These are phyloP conservation scores for Microcyclosporella mali DNA, from an alignment of 2,329 filamentous ascomycete species.

Conservation along the genomic window DNA sequence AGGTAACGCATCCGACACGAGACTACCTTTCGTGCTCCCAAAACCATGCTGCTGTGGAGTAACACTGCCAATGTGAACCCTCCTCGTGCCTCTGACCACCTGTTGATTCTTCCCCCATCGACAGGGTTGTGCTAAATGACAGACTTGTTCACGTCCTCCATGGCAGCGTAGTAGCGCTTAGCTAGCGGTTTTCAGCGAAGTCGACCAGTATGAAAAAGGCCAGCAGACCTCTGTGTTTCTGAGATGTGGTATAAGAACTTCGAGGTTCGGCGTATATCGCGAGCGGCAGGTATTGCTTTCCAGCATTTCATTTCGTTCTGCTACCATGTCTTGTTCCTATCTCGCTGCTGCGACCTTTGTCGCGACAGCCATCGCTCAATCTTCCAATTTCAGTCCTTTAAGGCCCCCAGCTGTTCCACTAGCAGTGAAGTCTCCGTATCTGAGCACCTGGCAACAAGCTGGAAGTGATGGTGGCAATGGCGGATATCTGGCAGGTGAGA, in stretches of 20 bases:
- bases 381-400: conserved; percentile 56
- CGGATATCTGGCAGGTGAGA: conserved; percentile 55
- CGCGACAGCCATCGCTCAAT: conserved; percentile 13
- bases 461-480: conserved; percentile 57
- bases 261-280: no score
- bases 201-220: no score
- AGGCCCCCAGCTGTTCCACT: conserved; percentile 64
- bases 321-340: conserved; percentile 9
- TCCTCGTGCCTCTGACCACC: background rate
- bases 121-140: no score
- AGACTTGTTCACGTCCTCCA: no score
- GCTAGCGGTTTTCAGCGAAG: no score
- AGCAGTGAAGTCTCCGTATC: conserved; percentile 67
- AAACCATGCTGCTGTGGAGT: background rate
- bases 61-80: background rate
- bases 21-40: background rate
- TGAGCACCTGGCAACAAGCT: conserved; percentile 61
- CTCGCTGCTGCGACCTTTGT: conserved; percentile 1
- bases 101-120: no score
- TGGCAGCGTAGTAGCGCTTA: no score
- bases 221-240: no score
- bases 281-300: no score
- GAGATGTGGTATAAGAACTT: no score
- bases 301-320: no score
- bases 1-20: background rate